Base-by-base conservation (phyloP, 768 basidiomycete species). In the Psilocybe subaeruginosa region DNA sequence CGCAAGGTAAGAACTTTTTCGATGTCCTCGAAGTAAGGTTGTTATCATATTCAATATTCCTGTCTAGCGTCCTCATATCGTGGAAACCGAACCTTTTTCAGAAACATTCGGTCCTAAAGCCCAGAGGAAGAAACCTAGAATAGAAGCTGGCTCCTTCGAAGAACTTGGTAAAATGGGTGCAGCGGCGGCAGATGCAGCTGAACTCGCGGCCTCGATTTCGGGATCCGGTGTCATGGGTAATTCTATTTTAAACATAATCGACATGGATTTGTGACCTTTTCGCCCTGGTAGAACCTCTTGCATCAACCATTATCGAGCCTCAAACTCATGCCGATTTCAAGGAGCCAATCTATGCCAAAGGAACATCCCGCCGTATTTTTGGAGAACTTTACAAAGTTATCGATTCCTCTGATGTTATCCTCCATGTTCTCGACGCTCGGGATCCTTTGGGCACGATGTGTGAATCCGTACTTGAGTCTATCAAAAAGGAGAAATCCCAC, bases 311-410 rank as follows among this genome's bases (percentile, higher is more conserved):
- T 8, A 76, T 77, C 1, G 84, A 84, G 59, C 78, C 80, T 56
- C 80, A 81, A 56, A 90, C 88, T 0, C 89, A 93, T 64, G 90
- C 91, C 1, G 90, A 93, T 69, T 83, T 85, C 68, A 88, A 89
- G 67, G 95, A 97, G 67, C 94, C 95, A 8, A 94, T 97, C 60
- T 97, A 95, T 69, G 86, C 90, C 54, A 99, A 99, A 75, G 97
- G 97, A 39, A 98, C 96, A 1, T 97, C 95, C 9, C 83, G 91
- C 37, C 89, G 97, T 19, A 99, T 99, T 62, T 99, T 97, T 76
- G 96, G 95, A 61, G 97, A 99, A 74, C 80, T 99, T 6, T 99
- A 99, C 84, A 99, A 99, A 75, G 97, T 99, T 65, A 95, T 99
- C 70, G 97, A 99, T 73, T 99, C 97, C 2, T 97, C 95, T 6